These are phyloP conservation scores for Diaporthe citri DNA, from an alignment of 2,329 filamentous ascomycete species.

Conservation along the genomic window DNA sequence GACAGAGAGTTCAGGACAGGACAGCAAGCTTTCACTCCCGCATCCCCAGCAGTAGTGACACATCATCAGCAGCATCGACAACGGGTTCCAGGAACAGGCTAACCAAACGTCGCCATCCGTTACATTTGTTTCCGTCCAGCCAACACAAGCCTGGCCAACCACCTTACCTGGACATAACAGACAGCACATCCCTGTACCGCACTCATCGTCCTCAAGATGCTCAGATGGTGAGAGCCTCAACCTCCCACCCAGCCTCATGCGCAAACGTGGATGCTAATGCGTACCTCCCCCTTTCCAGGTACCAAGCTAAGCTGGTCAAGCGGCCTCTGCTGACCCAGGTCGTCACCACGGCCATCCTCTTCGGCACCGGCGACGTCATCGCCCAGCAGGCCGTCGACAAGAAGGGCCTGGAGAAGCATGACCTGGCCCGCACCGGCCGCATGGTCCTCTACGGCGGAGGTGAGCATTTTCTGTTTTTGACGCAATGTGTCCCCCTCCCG, in stretches of 20 bases:
- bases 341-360: slow-evolving; percentile 90
- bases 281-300: slow-evolving; percentile 70
- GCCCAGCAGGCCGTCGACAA: slow-evolving; percentile 93
- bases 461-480: slow-evolving; percentile 54
- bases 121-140: not conserved
- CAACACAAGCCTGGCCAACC: not conserved
- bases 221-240: slow-evolving; percentile 36
- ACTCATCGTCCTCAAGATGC: slow-evolving; percentile 31
- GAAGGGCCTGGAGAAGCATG: slow-evolving; percentile 81
- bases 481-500: not conserved
- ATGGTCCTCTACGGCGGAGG: slow-evolving; percentile 86
- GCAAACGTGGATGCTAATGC: not conserved
- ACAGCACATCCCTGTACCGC: slow-evolving; percentile 1
- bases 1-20: slow-evolving; percentile 10
- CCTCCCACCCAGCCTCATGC: not conserved
- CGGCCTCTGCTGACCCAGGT: slow-evolving; percentile 91
- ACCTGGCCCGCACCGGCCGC: slow-evolving; percentile 77
- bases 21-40: slow-evolving; percentile 8
- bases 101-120: not conserved
- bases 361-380: slow-evolving; percentile 90
- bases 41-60: not conserved
- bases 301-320: slow-evolving; percentile 84
- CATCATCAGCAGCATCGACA: slow-evolving; percentile 6
- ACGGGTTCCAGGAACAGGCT: not conserved
- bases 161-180: not conserved